Percentiles rank a stretch among this genome's conserved stretches.
phyloP scores from a whole-genome alignment of 1,284 basidiomycete genomes.

The Amylostereum areolatum region DNA sequence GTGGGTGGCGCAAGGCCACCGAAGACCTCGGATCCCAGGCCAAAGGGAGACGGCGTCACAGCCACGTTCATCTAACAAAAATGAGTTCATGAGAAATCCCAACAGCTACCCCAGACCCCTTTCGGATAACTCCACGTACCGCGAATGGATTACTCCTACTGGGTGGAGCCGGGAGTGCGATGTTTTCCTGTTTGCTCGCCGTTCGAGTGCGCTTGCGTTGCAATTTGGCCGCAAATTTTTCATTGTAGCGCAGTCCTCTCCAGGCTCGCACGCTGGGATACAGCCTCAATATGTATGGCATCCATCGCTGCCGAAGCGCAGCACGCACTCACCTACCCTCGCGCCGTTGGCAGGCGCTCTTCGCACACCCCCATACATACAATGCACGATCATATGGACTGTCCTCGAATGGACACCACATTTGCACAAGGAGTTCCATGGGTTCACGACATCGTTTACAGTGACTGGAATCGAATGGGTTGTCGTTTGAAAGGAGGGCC shows the following conservation, averaged over 20 bases:
- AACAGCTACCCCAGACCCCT: too few species aligned
- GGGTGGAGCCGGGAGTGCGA: constrained; percentile 14
- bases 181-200: constrained; percentile 28
- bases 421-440: constrained; percentile 75
- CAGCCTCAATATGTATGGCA: background rate
- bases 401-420: constrained; percentile 82
- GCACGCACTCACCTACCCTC: constrained; percentile 56
- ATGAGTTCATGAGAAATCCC: background rate
- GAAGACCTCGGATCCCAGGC: constrained; percentile 61
- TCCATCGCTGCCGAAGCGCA: background rate
- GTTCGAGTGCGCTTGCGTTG: constrained; percentile 34
- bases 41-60: constrained; percentile 32
- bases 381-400: constrained; percentile 76
- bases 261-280: constrained; percentile 64
- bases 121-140: constrained; percentile 31
- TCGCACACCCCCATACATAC: constrained; percentile 76
- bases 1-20: constrained; percentile 20
- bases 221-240: constrained; percentile 66
- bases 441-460: constrained; percentile 66
- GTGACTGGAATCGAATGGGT: constrained; percentile 30
- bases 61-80: constrained; percentile 13
- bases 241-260: constrained; percentile 67
- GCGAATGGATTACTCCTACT: constrained; percentile 63
- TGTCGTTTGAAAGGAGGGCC: constrained; percentile 27
- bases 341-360: constrained; percentile 62